A percentile compares a stretch with the other conserved stretches of the same genome.
Conservation (phyloP, 768 basidiomycete species). For the Mycena pura region DNA sequence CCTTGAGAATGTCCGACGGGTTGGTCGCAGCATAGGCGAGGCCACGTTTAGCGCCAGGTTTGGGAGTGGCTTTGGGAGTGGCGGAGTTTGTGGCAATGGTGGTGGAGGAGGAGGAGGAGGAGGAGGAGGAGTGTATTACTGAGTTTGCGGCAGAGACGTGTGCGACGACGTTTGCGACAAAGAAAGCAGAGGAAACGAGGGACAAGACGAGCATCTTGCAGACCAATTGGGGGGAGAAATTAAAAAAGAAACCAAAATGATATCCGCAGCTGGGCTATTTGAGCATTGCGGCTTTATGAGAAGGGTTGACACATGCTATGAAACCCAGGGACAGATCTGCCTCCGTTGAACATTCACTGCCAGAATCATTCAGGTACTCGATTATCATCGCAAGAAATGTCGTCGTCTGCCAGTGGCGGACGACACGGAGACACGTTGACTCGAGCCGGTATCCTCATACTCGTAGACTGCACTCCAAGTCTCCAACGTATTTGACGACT, state of each 20-base stretch:
- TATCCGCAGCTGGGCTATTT: constrained; percentile 13
- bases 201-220: constrained; percentile 35
- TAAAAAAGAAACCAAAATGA: not conserved
- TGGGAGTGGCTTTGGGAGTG: constrained; percentile 20
- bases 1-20: constrained; percentile 47
- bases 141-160: constrained; percentile 11
- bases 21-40: constrained; percentile 49
- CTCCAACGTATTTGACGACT: too few relatives aligned
- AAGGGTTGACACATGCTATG: constrained; percentile 20
- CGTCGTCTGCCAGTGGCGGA: constrained; percentile 2
- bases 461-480: too few relatives aligned
- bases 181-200: constrained; percentile 9
- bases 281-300: constrained; percentile 6
- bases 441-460: too few relatives aligned
- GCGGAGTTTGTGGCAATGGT: constrained; percentile 26
- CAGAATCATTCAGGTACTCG: constrained; percentile 19
- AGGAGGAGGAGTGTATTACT: constrained; percentile 43
- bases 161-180: not conserved
- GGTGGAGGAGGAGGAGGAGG: constrained; percentile 38
- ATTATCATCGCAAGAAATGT: constrained; percentile 1
- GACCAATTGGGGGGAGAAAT: constrained; percentile 2
- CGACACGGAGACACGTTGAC: too few relatives aligned
- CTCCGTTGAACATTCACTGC: constrained; percentile 14
- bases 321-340: constrained; percentile 19
- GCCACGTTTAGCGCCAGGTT: constrained; percentile 57